These are phyloP conservation scores for Wallacemonas sp. DNA, from an alignment of 208 protist genomes.

Conservation along the genomic window DNA sequence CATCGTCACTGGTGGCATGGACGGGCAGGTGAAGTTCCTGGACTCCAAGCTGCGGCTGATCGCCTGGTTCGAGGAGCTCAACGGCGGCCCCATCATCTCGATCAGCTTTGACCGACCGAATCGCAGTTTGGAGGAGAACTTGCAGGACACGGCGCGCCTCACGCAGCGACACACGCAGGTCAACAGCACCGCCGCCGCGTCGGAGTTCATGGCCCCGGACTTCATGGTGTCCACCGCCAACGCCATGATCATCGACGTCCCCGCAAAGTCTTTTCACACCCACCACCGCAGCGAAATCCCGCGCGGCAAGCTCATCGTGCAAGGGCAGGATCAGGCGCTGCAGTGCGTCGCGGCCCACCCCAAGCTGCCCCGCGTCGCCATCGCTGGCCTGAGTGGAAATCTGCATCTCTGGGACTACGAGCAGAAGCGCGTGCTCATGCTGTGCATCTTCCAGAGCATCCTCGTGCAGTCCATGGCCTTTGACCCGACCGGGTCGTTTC, in stretches of 20 bases:
- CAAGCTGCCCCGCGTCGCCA: constrained; percentile 73
- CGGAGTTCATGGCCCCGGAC: constrained; percentile 76
- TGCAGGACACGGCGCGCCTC: constrained; percentile 25
- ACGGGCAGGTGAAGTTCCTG: constrained; percentile 95
- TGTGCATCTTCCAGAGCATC: constrained; percentile 82
- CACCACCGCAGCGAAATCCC: constrained; percentile 33
- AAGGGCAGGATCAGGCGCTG: constrained; percentile 88
- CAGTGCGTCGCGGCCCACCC: constrained; percentile 86
- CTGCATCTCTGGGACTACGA: constrained; percentile 93
- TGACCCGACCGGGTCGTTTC: constrained; percentile 76
- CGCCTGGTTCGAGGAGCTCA: constrained; percentile 96
- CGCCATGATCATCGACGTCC: constrained; percentile 91
- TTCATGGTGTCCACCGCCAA: constrained; percentile 93
- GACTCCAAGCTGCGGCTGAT: constrained; percentile 93
- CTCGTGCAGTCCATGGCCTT: constrained; percentile 87
- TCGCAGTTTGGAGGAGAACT: constrained; percentile 32
- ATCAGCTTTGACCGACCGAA: constrained; percentile 85
- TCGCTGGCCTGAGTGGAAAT: constrained; percentile 84
- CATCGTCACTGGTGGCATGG: constrained; percentile 94
- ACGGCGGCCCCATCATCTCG: constrained; percentile 91
- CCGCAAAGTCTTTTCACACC: constrained; percentile 74
- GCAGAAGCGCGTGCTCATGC: constrained; percentile 59
- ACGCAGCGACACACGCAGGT: constrained; percentile 43
- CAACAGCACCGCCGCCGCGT: constrained; percentile 48
- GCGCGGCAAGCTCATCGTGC: constrained; percentile 84